Evolutionary conservation across 2,329 filamentous ascomycete genomes (phyloP).

Genomic region (Fusarium sambucinum): DNA sequence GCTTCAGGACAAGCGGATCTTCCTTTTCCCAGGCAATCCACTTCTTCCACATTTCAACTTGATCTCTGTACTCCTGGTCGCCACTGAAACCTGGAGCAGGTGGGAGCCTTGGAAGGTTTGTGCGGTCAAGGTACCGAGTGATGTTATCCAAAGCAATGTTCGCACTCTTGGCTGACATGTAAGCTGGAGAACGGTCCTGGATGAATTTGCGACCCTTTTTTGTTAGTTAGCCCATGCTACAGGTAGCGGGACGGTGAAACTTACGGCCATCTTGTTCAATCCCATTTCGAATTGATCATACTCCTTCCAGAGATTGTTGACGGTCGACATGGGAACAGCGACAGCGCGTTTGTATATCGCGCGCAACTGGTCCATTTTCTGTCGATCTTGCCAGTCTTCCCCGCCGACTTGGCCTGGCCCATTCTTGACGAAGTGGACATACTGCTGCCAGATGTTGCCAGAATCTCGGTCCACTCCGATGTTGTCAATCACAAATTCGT

Average conservation of each 20-base stretch:
- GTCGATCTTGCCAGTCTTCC: conserved; percentile 92
- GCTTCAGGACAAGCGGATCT: conserved; percentile 86
- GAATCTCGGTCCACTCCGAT: conserved; percentile 93
- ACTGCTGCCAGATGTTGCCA: conserved; percentile 92
- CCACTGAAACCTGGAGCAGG: conserved; percentile 89
- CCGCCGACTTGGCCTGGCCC: conserved; percentile 89
- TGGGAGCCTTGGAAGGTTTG: conserved; percentile 82
- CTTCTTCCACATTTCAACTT: conserved; percentile 89
- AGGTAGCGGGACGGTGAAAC: conserved; percentile 44
- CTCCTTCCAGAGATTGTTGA: conserved; percentile 93
- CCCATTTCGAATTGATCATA: conserved; percentile 97
- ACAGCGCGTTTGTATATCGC: conserved; percentile 94
- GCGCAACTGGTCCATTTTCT: conserved; percentile 95
- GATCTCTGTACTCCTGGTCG: conserved; percentile 83
- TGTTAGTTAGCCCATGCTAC: conserved; percentile 45
- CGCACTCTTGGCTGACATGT: conserved; percentile 95
- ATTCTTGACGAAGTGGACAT: conserved; percentile 91
- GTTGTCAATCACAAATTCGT: conserved; percentile 90
- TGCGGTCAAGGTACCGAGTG: conserved; percentile 79
- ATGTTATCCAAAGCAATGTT: conserved; percentile 93
- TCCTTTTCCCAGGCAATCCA: conserved; percentile 98
- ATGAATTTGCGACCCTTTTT: conserved; percentile 88
- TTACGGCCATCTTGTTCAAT: conserved; percentile 89
- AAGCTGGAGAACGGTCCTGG: conserved; percentile 90
- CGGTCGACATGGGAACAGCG: conserved; percentile 83